Percentiles rank a stretch among this genome's conserved stretches.
phyloP scores from a whole-genome alignment of 192 early-diverging fungal species.

The Linnemannia hyalina region DNA sequence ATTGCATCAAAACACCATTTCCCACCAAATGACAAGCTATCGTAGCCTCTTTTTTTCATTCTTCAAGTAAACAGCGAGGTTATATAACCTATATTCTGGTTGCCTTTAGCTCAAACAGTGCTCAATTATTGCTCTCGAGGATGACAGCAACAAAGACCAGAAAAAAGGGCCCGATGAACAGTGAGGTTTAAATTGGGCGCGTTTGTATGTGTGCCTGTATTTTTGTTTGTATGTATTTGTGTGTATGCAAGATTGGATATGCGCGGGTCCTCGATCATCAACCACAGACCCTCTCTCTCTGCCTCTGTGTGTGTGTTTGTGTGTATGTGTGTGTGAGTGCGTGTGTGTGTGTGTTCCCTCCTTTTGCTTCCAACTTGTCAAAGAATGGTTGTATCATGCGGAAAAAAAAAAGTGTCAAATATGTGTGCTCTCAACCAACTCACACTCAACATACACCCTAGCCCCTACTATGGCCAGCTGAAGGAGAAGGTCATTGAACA shows the following conservation, averaged over 20 bases:
- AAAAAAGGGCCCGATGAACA: neutral
- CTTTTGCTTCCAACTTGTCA: neutral
- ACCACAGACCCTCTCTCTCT: neutral
- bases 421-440: neutral
- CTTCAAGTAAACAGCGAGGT: too few species aligned
- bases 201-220: neutral
- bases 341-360: neutral
- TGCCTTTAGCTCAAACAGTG: neutral
- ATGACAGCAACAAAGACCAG: neutral
- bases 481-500: too few species aligned
- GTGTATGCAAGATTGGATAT: neutral
- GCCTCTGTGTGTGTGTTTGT: neutral
- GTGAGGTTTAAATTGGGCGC: slow-evolving; percentile 1
- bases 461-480: too few species aligned
- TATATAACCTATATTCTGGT: too few species aligned
- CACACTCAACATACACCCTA: neutral
- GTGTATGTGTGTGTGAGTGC: neutral
- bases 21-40: too few species aligned
- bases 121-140: neutral
- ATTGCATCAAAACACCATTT: too few species aligned
- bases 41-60: too few species aligned
- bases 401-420: neutral
- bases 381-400: neutral
- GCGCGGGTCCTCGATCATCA: slow-evolving; percentile 3
- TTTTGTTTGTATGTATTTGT: neutral